A percentile compares a stretch with the other conserved stretches of the same genome.
Conservation (phyloP, 768 basidiomycete genomes). For the Rhizopogon vesiculosus region DNA sequence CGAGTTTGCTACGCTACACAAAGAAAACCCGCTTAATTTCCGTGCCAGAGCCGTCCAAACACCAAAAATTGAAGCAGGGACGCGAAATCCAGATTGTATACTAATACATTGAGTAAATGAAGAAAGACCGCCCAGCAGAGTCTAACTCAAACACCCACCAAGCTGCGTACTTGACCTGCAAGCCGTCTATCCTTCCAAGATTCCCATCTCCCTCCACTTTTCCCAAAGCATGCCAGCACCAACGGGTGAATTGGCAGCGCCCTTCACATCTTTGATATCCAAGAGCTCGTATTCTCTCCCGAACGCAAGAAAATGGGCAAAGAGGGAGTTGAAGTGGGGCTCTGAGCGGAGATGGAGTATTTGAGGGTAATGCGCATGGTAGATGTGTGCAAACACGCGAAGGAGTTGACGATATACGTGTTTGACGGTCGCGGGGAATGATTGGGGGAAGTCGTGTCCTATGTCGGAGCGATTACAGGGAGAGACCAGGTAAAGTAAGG, state of each 20-base stretch:
- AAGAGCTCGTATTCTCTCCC: slow-evolving; percentile 90
- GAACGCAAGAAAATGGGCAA: slow-evolving; percentile 96
- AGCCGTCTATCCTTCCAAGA: slow-evolving; percentile 39
- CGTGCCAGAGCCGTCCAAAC: too few relatives aligned
- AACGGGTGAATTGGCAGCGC: slow-evolving; percentile 52
- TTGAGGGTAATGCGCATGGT: slow-evolving; percentile 88
- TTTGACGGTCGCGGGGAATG: slow-evolving; percentile 86
- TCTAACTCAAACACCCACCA: neutral
- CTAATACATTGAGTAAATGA: neutral
- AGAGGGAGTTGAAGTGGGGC: slow-evolving; percentile 94
- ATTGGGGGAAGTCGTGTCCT: slow-evolving; percentile 85
- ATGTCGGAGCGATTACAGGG: neutral
- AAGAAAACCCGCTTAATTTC: too few relatives aligned
- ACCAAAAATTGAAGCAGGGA: neutral
- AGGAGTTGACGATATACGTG: slow-evolving; percentile 96
- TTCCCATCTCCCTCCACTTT: slow-evolving; percentile 86
- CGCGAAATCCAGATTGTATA: neutral
- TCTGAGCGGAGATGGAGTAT: slow-evolving; percentile 92
- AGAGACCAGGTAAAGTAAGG: neutral
- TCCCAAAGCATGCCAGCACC: slow-evolving; percentile 83
- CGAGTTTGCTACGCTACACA: slow-evolving; percentile 30
- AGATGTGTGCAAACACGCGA: slow-evolving; percentile 95
- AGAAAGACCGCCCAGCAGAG: neutral
- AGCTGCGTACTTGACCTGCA: neutral
- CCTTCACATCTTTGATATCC: slow-evolving; percentile 84